Base-by-base conservation (phyloP, 139 green algal species). In the Spirogloea muscicola region DNA sequence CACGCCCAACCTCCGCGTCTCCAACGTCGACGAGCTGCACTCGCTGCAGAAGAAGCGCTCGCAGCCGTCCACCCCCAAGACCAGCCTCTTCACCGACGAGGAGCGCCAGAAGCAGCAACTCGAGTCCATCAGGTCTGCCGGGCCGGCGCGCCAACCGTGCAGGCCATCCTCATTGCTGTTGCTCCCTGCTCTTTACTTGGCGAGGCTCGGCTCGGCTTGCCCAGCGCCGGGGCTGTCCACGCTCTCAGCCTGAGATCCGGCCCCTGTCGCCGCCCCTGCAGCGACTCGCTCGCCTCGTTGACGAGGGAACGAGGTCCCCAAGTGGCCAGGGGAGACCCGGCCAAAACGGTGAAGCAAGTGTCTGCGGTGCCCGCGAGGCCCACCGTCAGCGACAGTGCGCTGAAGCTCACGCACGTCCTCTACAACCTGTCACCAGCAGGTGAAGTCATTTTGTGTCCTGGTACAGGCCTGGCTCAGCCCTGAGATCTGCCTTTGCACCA, bases 41-140 rank as follows among this genome's bases (percentile, higher is more conserved):
- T 33, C 16, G 18, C 55, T 75, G 67, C 67, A 75, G 67, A 75
- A 73, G 67, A 71, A 71, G 62, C 58, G 59, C 29, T 71, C 62
- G n/a, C 39, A 65, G 18, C 62, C 62, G 21, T 60, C 62, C 42
- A 65, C 62, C 18, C 62, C 62, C 3, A 71, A 16, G 62, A 39
- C 18, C 25, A 13, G 27, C 62, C 58, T 16, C 2, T 9, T 2
- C 42, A 61, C 27, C 62, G 62, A 71, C 9, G 27, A 71, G 38
- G 62, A 71, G 62, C 25, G 25, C 13, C 39, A 29, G 29, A 62
- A 71, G 62, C 31, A 34, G 4, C 29, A 71, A 10, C 62, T 71
- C 21, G 62, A 71, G 41, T 71, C 62, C 21, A 71, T 71, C 62
- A 71, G 62, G 62, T 71, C n/a, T n/a, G n/a, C n/a, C n/a, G n/a